Percentiles rank a stretch among this genome's conserved stretches.
Evolutionary conservation across 768 basidiomycete genomes (phyloP).

Genomic region (Naganishia vishniacii): DNA sequence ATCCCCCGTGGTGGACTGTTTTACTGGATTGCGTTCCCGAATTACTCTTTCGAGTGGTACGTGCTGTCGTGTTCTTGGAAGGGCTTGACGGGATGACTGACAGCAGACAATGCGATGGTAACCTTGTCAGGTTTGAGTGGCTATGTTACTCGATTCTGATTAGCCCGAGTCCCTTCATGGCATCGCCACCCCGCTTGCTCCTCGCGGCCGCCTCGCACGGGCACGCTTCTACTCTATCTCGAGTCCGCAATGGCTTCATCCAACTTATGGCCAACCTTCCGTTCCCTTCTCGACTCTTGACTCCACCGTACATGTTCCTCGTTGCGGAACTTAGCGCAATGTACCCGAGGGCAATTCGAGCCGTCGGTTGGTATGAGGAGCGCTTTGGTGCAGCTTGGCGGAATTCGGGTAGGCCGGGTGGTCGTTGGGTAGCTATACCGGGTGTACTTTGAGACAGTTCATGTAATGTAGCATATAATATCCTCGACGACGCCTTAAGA

Average conservation of each 20-base stretch:
- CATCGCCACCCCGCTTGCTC: not conserved
- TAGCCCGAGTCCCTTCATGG: conserved; percentile 29
- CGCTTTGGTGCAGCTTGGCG: conserved; percentile 64
- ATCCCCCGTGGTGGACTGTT: conserved; percentile 71
- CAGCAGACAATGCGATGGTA: not conserved
- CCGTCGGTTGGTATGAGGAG: conserved; percentile 76
- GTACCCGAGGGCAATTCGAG: conserved; percentile 67
- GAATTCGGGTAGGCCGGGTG: conserved; percentile 64
- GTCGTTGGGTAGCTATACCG: conserved; percentile 69
- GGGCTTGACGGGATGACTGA: not conserved
- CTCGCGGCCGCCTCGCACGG: not conserved
- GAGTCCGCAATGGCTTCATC: not conserved
- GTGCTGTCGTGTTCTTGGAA: conserved; percentile 21
- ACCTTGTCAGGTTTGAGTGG: conserved; percentile 66
- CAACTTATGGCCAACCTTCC: conserved; percentile 37
- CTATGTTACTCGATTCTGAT: conserved; percentile 75
- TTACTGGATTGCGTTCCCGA: conserved; percentile 75
- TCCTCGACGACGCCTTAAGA: too few species aligned
- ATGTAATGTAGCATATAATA: too few species aligned
- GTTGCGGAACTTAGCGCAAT: conserved; percentile 66
- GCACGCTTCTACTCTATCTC: not conserved
- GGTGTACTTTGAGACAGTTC: conserved; percentile 56
- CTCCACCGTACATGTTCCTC: conserved; percentile 78
- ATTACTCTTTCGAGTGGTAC: conserved; percentile 83
- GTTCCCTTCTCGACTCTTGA: conserved; percentile 49